Evolutionary conservation across 768 basidiomycete genomes (phyloP), one percentile per base, ranked within the genome.

Genomic region (Ephemerocybe angulata): DNA sequence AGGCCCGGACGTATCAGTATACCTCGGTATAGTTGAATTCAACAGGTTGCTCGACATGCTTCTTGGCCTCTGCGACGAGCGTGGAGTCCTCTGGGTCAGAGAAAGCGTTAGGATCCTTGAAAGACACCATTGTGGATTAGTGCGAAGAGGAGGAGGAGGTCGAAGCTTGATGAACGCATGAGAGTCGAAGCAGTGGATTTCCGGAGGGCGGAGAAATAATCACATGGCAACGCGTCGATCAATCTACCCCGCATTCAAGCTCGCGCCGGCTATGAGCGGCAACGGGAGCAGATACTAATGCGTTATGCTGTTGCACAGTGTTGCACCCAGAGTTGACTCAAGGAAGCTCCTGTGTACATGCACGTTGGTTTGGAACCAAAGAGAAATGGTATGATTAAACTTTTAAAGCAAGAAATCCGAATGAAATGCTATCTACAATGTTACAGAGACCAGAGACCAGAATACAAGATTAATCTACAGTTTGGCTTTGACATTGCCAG

Each of bases 11-110:
- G n/a, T n/a, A n/a, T 7, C 15, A 15, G 31, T 55, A 19, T 61
- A 75, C 79, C 70, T 97, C 93, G 7, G 86, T 85, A 70, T 90
- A 99, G 21, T 68, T 76, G 71, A 83, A 95, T 38, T 84, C 81
- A 38, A 78, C 73, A 4, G 83, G 75, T 4, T 84, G 78, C 0
- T 75, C 65, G 1, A 75, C 65, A 19, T 70, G 69, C 65, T 79
- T 81, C 79, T 98, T 98, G 25, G 90, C 93, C 37, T 92, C 82
- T 4, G 75, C 82, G 53, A 98, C 91, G 52, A 93, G 71, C 43
- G 85, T 76, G 1, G 93, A 82, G 67, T 99, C 96, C 66, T 93
- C 88, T 1, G 84, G 71, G 65, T 95, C 93, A 38, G 77, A 72
- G 63, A 86, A 88, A 21, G 81, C 72, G 56, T 77, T 70, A 25